Evolutionary conservation across 139 green algal species (phyloP).

Genomic region (Chlorella sp.): DNA sequence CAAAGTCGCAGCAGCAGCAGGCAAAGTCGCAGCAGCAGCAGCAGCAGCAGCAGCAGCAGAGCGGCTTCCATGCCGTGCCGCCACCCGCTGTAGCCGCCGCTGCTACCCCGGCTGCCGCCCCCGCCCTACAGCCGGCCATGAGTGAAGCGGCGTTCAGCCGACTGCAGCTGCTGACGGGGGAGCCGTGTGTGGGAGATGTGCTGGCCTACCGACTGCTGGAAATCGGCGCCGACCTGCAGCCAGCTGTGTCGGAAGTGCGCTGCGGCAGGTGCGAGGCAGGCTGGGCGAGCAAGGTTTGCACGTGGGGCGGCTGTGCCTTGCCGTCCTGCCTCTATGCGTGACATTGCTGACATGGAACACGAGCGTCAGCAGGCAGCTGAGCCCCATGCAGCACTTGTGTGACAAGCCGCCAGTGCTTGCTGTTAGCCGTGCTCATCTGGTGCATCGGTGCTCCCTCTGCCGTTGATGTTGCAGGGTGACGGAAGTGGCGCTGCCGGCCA

Average conservation of each 20-base stretch:
- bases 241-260: constrained; percentile 27
- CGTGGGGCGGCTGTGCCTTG: background rate
- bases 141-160: constrained; percentile 4
- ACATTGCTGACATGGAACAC: too few species aligned
- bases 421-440: background rate
- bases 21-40: background rate
- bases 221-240: constrained; percentile 34
- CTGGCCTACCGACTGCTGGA: constrained; percentile 49
- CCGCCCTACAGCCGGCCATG: background rate
- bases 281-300: background rate
- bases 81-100: background rate
- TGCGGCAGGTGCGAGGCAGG: background rate
- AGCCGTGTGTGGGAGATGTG: constrained; percentile 16
- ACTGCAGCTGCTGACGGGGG: constrained; percentile 10
- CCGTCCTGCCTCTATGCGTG: background rate
- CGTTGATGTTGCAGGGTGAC: constrained; percentile 12
- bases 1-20: background rate
- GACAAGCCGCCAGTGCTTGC: too few species aligned
- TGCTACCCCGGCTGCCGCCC: background rate
- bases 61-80: too few species aligned
- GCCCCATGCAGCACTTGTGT: too few species aligned
- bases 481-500: background rate
- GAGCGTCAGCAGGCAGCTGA: too few species aligned
- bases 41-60: background rate
- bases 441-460: too few species aligned